Percentiles rank a stretch among this genome's conserved stretches.
Conservation (phyloP, 2,329 filamentous ascomycete genomes). For the Penicillium sp. region DNA sequence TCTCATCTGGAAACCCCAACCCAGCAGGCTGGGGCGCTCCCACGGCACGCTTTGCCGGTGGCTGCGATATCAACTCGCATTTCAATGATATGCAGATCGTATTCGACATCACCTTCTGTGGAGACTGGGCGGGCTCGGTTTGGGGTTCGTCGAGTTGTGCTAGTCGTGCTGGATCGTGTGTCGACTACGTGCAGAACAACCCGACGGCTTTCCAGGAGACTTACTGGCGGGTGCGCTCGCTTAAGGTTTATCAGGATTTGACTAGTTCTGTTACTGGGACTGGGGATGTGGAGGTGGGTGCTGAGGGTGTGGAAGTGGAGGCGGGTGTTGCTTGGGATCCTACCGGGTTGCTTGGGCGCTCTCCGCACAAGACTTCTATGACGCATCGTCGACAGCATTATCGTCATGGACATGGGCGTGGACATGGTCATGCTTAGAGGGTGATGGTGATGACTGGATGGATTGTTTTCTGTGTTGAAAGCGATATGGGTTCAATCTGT, state of each 20-base stretch:
- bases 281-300: too few species aligned
- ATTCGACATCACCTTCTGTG: constrained; percentile 80
- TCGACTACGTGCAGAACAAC: constrained; percentile 69
- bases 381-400: constrained; percentile 15
- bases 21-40: constrained; percentile 69
- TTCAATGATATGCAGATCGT: constrained; percentile 71
- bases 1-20: constrained; percentile 58
- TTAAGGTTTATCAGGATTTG: constrained; percentile 59
- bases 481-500: not conserved
- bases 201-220: constrained; percentile 67
- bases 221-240: constrained; percentile 73
- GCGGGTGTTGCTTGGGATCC: not conserved
- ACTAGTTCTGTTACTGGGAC: not conserved
- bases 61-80: constrained; percentile 68
- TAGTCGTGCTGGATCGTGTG: constrained; percentile 62
- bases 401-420: constrained; percentile 6
- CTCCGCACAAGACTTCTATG: constrained; percentile 7
- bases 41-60: constrained; percentile 63
- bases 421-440: constrained; percentile 11
- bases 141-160: constrained; percentile 64
- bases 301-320: too few species aligned
- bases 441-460: not conserved
- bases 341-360: not conserved
- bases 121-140: constrained; percentile 75
- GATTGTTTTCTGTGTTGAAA: not conserved